Evolutionary conservation across 78 protist species (phyloP).

Genomic region (Monosiga brevicollis): DNA sequence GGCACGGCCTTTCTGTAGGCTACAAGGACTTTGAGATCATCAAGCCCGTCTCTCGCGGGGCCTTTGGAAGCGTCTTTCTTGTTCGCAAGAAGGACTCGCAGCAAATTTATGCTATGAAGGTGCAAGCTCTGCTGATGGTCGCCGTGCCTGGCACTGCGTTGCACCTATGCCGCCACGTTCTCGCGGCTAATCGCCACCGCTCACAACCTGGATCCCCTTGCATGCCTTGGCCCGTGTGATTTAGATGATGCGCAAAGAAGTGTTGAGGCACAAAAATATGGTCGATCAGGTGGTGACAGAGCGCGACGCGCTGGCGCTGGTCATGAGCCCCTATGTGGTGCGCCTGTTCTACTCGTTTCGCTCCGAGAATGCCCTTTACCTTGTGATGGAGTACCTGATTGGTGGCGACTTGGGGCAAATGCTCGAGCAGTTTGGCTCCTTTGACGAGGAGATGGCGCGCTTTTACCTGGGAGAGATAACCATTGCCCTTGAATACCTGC

Average conservation of each 20-base stretch:
- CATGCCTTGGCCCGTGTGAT: constrained; percentile 78
- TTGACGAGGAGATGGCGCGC: constrained; percentile 20
- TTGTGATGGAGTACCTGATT: constrained; percentile 45
- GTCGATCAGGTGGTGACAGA: constrained; percentile 42
- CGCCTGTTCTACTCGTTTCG: constrained; percentile 44
- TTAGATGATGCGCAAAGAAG: constrained; percentile 61
- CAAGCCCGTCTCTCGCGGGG: constrained; percentile 57
- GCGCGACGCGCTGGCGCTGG: constrained; percentile 29
- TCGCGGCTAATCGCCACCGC: not conserved
- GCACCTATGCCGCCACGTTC: not conserved
- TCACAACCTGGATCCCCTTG: constrained; percentile 53
- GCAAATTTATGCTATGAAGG: not conserved
- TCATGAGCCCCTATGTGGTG: constrained; percentile 36
- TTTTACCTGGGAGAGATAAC: constrained; percentile 30
- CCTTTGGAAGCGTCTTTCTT: constrained; percentile 46
- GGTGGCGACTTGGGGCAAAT: constrained; percentile 44
- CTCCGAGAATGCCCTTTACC: constrained; percentile 4
- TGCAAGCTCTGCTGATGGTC: not conserved
- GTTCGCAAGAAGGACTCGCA: not conserved
- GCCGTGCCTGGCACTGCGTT: not conserved
- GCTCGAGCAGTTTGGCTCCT: constrained; percentile 11
- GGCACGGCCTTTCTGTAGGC: not conserved
- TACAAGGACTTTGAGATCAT: constrained; percentile 41
- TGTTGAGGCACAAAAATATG: constrained; percentile 46
- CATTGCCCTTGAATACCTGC: constrained; percentile 35